Conservation (phyloP, 1,284 basidiomycete genomes). For the Fistulinella cinereoalba region DNA sequence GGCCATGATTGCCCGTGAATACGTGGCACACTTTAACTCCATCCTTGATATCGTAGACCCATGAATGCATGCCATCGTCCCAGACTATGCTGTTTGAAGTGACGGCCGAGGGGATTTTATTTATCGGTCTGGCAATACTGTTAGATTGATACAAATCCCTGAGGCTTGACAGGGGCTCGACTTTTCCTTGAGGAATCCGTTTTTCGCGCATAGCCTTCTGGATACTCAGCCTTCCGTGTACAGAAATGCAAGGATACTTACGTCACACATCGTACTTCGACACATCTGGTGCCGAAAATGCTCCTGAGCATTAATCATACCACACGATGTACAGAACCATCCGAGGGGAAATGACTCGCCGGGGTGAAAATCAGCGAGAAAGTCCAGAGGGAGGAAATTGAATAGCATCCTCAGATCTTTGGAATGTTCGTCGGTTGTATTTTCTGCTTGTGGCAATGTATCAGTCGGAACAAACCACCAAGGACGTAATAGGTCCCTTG, state of each 20-base stretch:
- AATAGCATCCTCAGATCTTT: conserved; percentile 27
- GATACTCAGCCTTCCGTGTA: conserved; percentile 12
- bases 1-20: conserved; percentile 39
- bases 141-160: conserved; percentile 31
- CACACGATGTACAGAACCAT: conserved; percentile 40
- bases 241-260: conserved; percentile 13
- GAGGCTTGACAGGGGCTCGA: conserved; percentile 24
- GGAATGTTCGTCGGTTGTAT: conserved; percentile 4
- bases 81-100: conserved; percentile 13
- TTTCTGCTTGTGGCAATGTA: conserved; percentile 1
- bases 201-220: conserved; percentile 13
- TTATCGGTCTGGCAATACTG: conserved; percentile 28
- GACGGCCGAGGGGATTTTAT: conserved; percentile 25
- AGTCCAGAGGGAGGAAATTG: conserved; percentile 35
- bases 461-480: conserved; percentile 25
- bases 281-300: conserved; percentile 39
- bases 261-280: conserved; percentile 31
- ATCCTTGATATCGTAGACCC: conserved; percentile 28
- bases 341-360: conserved; percentile 34
- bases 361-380: conserved; percentile 29
- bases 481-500: conserved; percentile 11
- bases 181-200: conserved; percentile 13
- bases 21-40: conserved; percentile 33
- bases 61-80: conserved; percentile 33
- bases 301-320: conserved; percentile 38